phyloP scores from a whole-genome alignment of 1,284 basidiomycete genomes.

The Cryptococcus jaspeensis region DNA sequence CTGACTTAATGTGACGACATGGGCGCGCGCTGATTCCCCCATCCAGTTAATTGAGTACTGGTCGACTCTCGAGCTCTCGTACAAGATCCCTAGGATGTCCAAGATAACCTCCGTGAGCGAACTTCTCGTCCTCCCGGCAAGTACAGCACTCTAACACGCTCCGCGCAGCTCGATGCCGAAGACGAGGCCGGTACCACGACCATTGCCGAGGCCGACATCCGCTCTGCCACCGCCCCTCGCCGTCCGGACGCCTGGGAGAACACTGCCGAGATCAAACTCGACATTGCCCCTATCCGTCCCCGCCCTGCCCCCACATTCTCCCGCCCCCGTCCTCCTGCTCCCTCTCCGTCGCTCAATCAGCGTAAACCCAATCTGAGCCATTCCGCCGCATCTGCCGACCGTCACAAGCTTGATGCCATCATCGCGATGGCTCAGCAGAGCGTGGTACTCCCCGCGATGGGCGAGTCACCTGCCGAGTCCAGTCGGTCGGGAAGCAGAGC shows the following conservation, averaged over 20 bases:
- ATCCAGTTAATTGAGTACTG: constrained; percentile 41
- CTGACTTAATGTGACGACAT: background rate
- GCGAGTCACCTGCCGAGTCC: constrained; percentile 36
- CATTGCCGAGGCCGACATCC: constrained; percentile 37
- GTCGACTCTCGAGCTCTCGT: constrained; percentile 42
- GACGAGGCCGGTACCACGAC: constrained; percentile 47
- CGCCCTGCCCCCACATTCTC: constrained; percentile 20
- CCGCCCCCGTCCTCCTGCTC: constrained; percentile 29
- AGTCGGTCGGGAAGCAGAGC: constrained; percentile 24
- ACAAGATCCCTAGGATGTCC: constrained; percentile 41
- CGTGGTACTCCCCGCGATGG: constrained; percentile 51
- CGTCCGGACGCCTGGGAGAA: constrained; percentile 42
- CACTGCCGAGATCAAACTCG: constrained; percentile 25
- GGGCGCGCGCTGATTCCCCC: background rate
- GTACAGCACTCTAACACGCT: too few relatives aligned
- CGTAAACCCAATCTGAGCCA: constrained; percentile 15
- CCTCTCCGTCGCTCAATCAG: constrained; percentile 20
- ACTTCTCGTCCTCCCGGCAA: background rate
- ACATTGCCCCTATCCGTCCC: constrained; percentile 35
- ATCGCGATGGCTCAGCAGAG: constrained; percentile 47
- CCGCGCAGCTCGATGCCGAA: constrained; percentile 42
- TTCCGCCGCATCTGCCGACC: constrained; percentile 19
- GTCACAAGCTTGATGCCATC: constrained; percentile 49
- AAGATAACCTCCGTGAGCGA: constrained; percentile 39
- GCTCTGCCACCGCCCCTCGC: constrained; percentile 17